Conservation (phyloP, 1,139 yeast genomes). For the Geotrichum reessii region DNA sequence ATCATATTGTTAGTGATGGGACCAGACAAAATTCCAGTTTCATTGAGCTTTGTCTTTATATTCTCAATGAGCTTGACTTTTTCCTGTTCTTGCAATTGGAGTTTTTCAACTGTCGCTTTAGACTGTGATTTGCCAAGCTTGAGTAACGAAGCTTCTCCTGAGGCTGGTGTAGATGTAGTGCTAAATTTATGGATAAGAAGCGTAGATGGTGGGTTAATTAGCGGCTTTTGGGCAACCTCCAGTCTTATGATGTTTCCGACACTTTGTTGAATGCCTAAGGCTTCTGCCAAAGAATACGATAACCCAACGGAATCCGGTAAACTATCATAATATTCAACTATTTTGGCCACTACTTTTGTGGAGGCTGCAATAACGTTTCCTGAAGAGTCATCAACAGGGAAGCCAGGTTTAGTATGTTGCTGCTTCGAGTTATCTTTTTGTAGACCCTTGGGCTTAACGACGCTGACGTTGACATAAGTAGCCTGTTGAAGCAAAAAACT, state of each 20-base stretch:
- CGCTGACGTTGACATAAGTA: slow-evolving; percentile 53
- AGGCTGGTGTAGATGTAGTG: slow-evolving; percentile 37
- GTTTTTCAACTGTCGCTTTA: slow-evolving; percentile 15
- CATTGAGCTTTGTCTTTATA: slow-evolving; percentile 5
- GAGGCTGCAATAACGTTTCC: slow-evolving; percentile 28
- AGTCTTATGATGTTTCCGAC: slow-evolving; percentile 54
- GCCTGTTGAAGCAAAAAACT: slow-evolving; percentile 35
- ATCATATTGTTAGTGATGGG: slow-evolving; percentile 28
- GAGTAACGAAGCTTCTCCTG: slow-evolving; percentile 23
- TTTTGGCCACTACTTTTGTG: slow-evolving; percentile 49
- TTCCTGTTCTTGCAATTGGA: slow-evolving; percentile 24
- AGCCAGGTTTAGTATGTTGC: slow-evolving; percentile 9
- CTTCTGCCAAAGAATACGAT: slow-evolving; percentile 51
- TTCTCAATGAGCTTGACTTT: slow-evolving; percentile 23
- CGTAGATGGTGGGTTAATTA: slow-evolving; percentile 41
- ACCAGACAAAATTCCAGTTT: slow-evolving; percentile 21
- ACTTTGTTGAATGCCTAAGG: slow-evolving; percentile 46
- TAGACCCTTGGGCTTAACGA: slow-evolving; percentile 36
- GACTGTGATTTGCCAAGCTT: slow-evolving; percentile 27
- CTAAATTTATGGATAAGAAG: slow-evolving; percentile 52
- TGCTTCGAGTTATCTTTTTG: slow-evolving; percentile 12
- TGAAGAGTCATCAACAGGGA: slow-evolving; percentile 17
- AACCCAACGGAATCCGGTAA: slow-evolving; percentile 50
- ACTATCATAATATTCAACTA: slow-evolving; percentile 40
- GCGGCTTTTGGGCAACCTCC: slow-evolving; percentile 45